Base-by-base conservation (phyloP, 1,284 basidiomycete genomes). In the Violaceomyces palustris region DNA sequence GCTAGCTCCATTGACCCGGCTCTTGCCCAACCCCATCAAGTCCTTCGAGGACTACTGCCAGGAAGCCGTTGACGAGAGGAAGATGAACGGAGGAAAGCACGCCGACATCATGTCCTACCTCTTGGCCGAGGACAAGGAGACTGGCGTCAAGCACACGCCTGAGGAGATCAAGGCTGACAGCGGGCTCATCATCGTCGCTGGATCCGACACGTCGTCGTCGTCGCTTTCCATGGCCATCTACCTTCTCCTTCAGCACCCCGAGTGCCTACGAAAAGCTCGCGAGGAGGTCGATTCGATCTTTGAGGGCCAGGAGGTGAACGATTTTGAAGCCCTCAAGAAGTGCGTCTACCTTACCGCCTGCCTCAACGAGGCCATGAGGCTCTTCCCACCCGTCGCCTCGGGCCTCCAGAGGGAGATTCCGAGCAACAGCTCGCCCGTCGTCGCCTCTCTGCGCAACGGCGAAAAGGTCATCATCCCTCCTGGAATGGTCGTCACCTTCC, bases 321-420 rank as follows among this genome's bases (percentile, higher is more conserved):
- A 58, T 22, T 43, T 58, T 15, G 18, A 29, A 35, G 40, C 35
- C 35, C 36, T 46, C 17, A 43, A 51, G 27, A 36, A 45, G 6
- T 53, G 55, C 31, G 54, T 55, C 0, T 32, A 58, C 14, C 42
- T 61, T 18, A 58, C 52, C n/a, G 58, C 54, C 23, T 18, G 42
- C 22, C 58, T 61, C 49, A 49, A 58, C 29, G 58, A 61, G 31
- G 31, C 58, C 15, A 29, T 61, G 0, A 38, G 58, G 11, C 34
- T 61, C 15, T 49, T 43, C 23, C 58, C 58, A 4, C 44, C 49
- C 4, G 55, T 59, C 2, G 46, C 50, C 4, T 35, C 39, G 3
- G 58, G 58, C 8, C 38, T 58, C 7, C 58, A 58, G 30, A 37
- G 58, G 14, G 45, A 36, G 9, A 17, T 6, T 5, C 42, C 18